Conservation (phyloP, 208 protist species). For the Acanthamoeba lenticulata region DNA sequence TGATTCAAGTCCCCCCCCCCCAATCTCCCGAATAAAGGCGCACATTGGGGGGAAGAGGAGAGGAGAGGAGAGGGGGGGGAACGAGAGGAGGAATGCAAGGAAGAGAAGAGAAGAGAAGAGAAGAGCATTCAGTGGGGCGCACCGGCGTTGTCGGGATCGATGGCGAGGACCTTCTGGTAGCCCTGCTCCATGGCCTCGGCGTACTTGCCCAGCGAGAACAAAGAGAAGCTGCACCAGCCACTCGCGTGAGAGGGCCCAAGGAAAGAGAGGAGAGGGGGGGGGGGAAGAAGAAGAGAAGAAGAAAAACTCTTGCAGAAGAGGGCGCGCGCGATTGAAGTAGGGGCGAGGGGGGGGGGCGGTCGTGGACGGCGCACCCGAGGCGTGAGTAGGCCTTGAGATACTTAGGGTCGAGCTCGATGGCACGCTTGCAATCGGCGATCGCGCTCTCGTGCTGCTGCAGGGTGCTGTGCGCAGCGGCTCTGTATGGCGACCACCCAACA, state of each 20-base stretch:
- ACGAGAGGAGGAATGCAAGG: neutral
- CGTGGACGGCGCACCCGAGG: neutral
- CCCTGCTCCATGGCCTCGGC: constrained; percentile 19
- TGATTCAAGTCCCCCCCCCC: no score
- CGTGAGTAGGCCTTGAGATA: constrained; percentile 58
- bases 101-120: neutral
- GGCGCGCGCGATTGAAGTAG: neutral
- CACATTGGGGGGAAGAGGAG: neutral
- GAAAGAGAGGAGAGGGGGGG: neutral
- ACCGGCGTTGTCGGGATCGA: constrained; percentile 45
- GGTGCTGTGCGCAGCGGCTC: constrained; percentile 3
- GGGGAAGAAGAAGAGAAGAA: neutral
- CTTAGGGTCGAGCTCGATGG: constrained; percentile 41
- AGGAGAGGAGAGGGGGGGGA: neutral
- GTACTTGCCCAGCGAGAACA: constrained; percentile 42
- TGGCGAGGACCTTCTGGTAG: constrained; percentile 27
- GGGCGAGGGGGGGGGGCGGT: neutral
- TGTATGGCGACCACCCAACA: neutral
- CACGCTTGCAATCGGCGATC: neutral
- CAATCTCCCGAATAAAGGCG: no score
- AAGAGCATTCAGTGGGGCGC: neutral
- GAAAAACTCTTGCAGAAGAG: neutral
- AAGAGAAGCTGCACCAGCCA: neutral
- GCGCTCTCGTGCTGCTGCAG: constrained; percentile 29
- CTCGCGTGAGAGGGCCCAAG: neutral